A percentile compares a stretch with the other conserved stretches of the same genome.
These are phyloP conservation scores for Neopestalotiopsis sp. DNA, from an alignment of 2,329 filamentous ascomycete species.

Conservation along the genomic window DNA sequence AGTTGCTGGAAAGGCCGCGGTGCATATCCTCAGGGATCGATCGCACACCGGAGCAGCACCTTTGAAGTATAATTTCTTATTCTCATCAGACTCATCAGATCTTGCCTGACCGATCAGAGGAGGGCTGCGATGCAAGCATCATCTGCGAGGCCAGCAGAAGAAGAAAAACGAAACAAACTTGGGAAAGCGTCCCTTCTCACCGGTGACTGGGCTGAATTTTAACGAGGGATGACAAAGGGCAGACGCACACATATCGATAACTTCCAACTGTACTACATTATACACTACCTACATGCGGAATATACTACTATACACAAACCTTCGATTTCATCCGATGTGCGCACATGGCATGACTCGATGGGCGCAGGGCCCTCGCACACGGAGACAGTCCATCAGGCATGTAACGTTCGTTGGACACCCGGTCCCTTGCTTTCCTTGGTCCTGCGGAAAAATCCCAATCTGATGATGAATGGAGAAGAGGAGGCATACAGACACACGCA, in stretches of 20 bases:
- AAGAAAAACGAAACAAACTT: too few relatives aligned
- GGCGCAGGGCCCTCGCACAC: not conserved
- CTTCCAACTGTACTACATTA: not conserved
- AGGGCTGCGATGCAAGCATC: not conserved
- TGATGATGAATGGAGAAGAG: not conserved
- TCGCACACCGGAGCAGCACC: not conserved
- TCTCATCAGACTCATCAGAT: not conserved
- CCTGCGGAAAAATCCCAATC: not conserved
- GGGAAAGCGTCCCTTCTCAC: not conserved
- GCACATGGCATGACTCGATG: constrained; percentile 3
- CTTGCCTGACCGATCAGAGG: not conserved
- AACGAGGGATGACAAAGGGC: not conserved
- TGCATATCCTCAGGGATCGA: not conserved
- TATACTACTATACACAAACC: not conserved
- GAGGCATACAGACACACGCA: not conserved
- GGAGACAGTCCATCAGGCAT: not conserved
- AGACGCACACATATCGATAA: not conserved
- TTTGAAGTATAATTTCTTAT: not conserved
- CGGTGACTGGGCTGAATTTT: not conserved
- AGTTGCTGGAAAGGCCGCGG: constrained; percentile 12
- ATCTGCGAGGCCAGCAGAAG: not conserved
- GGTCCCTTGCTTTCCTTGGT: not conserved
- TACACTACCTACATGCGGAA: not conserved
- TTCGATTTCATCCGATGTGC: constrained; percentile 1
- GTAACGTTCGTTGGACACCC: not conserved